Evolutionary conservation across 2,329 filamentous ascomycete genomes (phyloP).

Genomic region (Clarireedia homoeocarpa): DNA sequence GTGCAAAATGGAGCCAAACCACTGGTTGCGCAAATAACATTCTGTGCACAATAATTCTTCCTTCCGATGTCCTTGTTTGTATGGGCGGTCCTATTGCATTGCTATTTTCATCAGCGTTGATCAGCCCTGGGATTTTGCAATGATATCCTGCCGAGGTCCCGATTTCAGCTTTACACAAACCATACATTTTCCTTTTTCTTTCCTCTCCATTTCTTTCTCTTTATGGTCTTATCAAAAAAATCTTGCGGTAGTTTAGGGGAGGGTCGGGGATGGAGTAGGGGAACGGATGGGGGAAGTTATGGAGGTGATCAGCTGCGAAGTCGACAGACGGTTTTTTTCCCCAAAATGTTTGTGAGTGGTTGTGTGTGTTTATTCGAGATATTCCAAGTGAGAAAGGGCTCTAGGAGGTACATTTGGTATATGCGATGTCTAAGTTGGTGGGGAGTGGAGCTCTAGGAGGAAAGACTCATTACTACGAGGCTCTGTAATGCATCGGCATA

Average conservation of each 20-base stretch:
- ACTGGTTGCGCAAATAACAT: slow-evolving; percentile 25
- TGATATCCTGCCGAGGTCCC: slow-evolving; percentile 30
- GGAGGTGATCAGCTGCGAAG: slow-evolving; percentile 17
- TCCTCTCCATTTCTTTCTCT: slow-evolving; percentile 16
- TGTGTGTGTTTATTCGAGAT: neutral
- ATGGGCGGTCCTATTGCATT: slow-evolving; percentile 31
- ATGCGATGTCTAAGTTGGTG: slow-evolving; percentile 13
- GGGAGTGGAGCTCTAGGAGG: slow-evolving; percentile 10
- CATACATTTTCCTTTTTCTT: slow-evolving; percentile 17
- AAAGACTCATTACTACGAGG: slow-evolving; percentile 4
- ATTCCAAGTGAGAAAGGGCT: slow-evolving; percentile 20
- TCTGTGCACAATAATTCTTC: slow-evolving; percentile 40
- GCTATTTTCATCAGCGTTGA: slow-evolving; percentile 27
- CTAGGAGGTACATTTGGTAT: slow-evolving; percentile 16
- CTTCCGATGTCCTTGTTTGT: slow-evolving; percentile 29
- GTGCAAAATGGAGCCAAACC: slow-evolving; percentile 15
- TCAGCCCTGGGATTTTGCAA: slow-evolving; percentile 28
- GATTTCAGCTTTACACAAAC: slow-evolving; percentile 20
- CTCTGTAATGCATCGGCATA: slow-evolving; percentile 8
- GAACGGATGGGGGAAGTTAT: slow-evolving; percentile 8
- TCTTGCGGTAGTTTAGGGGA: slow-evolving; percentile 19
- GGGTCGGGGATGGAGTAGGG: slow-evolving; percentile 5
- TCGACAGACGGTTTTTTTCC: slow-evolving; percentile 12
- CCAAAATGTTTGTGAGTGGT: slow-evolving; percentile 14
- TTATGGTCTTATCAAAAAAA: slow-evolving; percentile 23